Base-by-base conservation (phyloP, 306 rosid species). In the Vigna mungo region DNA sequence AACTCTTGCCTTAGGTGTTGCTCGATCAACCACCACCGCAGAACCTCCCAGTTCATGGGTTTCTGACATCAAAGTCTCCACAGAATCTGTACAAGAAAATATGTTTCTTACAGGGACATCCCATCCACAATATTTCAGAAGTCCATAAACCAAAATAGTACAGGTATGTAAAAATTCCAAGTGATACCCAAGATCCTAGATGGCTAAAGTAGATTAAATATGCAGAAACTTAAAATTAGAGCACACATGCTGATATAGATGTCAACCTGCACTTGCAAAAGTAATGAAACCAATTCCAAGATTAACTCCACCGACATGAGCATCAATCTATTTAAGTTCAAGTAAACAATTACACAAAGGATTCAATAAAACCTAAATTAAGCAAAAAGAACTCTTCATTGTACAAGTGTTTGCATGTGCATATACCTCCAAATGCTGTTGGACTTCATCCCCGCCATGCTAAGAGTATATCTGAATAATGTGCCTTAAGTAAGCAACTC, bases 221-320 rank as follows among this genome's bases (percentile, higher is more conserved):
- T 43, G 56, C 16, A 58, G 21, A 75, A 4, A 70, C 39, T 46
- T 61, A 80, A 59, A 18, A 66, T 27, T 21, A 72, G 37, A 72
- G 49, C 71, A 69, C 36, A 56, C 43, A 41, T 1, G 20, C 16
- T 30, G 52, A 58, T 47, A 34, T 49, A 78, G n/a, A 81, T 69
- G 36, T 89, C 56, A 72, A 96, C 99, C 99, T 89, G 99, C 86
- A 87, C 54, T 96, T 67, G 92, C 97, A 87, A 86, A 96, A 36
- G 99, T 96, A 76, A 96, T 91, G 78, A 96, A 96, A 49, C 99
- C 99, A 76, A 96, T 91, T 73, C 99, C 99, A 47, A 98, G 97
- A 72, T 94, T 94, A 74, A 90, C 98, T 84, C 98, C 98, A n/a
- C 98, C 98, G 15, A 86, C 87, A 82, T 92, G 98, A 54, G 98